Base-by-base conservation (phyloP, 495 filamentous ascomycete species). In the Aspergillus ellipticus region DNA sequence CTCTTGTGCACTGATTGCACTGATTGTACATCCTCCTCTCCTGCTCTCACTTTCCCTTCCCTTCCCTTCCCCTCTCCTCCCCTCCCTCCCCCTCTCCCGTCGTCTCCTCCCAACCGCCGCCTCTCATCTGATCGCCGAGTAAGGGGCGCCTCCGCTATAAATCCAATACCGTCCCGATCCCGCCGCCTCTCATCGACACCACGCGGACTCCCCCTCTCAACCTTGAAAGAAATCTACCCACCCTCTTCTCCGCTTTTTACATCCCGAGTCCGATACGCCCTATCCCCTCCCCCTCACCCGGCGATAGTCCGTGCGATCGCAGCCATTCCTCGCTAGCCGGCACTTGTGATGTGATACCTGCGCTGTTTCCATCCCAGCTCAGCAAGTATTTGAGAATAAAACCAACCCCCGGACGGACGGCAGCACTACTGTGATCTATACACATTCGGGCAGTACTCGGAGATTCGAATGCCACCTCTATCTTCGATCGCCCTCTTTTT, bases 31-130 rank as follows among this genome's bases (percentile, higher is more conserved):
- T 33, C 56, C 49, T 57, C 61, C 61, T 62, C 58, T 53, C 61
- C 57, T 62, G 63, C 58, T 60, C 53, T 50, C 24, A 62, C 21
- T 51, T 39, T 39, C 15, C 59, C 55, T 56, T 45, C 43, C 52
- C 54, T 49, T 54, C 22, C 53, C 29, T 24, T 21, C 51, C 47
- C 50, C 29, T 19, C 43, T 16, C 19, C 2, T 13, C 22, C 19
- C 42, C 46, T n/a, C 53, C 24, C 35, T 42, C 15, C 22, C 41
- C 42, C 46, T 49, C 22, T 29, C 24, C 24, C 45, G 29, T 13
- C 9, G 10, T 48, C 24, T 4, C 26, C 6, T 8, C 22, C 19
- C 24, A 22, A 29, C 28, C 16, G 45, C 16, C 45, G 15, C 22
- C 26, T 28, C 45, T 48, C 45, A 48, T 48, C 24, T 48, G 45